Conservation (phyloP, 164 flowering plant genomes). For the Platanus orientalis region DNA sequence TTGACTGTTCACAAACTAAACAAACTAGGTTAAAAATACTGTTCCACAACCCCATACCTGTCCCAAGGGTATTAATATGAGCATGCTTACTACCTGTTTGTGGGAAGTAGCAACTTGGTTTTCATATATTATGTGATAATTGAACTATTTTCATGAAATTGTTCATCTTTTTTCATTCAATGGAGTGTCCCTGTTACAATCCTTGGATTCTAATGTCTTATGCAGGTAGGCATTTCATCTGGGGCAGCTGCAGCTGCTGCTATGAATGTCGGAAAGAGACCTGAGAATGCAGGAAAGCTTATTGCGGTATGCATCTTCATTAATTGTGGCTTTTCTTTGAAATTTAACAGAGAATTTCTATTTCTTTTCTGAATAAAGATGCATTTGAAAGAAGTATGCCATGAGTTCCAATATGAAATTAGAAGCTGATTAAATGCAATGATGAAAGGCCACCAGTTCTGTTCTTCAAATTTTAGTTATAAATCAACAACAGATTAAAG, state of each 20-base stretch:
- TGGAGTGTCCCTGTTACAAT: not conserved
- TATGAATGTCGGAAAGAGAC: constrained; percentile 68
- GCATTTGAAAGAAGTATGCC: not conserved
- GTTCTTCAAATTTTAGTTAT: too few relatives aligned
- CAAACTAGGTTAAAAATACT: too few relatives aligned
- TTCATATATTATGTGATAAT: not conserved
- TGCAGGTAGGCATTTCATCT: constrained; percentile 92
- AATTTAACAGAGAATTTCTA: not conserved
- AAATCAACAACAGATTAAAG: too few relatives aligned
- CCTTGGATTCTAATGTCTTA: constrained; percentile 3
- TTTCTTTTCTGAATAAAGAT: not conserved
- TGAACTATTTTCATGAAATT: not conserved
- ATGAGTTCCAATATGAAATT: not conserved
- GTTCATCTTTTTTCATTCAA: not conserved
- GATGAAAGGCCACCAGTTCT: too few relatives aligned
- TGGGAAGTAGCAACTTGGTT: not conserved
- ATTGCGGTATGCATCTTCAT: constrained; percentile 52
- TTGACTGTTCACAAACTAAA: too few relatives aligned
- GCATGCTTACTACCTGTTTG: not conserved
- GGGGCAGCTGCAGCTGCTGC: constrained; percentile 96
- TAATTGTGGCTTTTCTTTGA: not conserved
- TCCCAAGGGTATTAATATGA: not conserved
- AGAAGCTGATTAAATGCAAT: too few relatives aligned
- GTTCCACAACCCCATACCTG: too few relatives aligned
- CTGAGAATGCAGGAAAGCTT: constrained; percentile 94